phyloP scores from a whole-genome alignment of 352 stramenopile species.

The Phytophthora cactorum region DNA sequence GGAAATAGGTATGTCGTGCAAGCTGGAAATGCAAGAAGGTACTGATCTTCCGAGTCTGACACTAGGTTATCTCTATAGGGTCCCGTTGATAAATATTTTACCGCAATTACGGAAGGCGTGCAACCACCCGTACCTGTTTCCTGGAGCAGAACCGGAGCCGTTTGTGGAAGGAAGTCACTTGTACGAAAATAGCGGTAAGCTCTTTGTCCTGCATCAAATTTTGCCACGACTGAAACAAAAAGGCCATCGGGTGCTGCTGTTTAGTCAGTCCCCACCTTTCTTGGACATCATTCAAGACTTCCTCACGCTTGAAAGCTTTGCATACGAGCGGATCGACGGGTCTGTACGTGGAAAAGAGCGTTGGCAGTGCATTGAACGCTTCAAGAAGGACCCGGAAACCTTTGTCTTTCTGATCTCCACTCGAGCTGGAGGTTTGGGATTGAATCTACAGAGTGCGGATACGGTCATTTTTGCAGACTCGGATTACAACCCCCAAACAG shows the following conservation, averaged over 20 bases:
- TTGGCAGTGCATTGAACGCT: conserved; percentile 85
- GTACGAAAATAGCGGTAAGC: conserved; percentile 81
- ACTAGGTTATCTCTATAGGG: conserved; percentile 26
- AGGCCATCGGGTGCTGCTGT: conserved; percentile 89
- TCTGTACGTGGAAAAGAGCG: conserved; percentile 79
- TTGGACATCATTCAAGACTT: conserved; percentile 87
- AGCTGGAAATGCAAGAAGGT: background rate
- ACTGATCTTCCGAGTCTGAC: background rate
- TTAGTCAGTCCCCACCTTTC: conserved; percentile 77
- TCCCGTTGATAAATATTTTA: conserved; percentile 97
- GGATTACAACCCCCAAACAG: conserved; percentile 81
- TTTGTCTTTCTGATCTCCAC: conserved; percentile 90
- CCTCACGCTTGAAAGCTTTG: conserved; percentile 72
- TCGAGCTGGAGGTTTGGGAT: conserved; percentile 65
- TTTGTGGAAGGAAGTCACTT: conserved; percentile 77
- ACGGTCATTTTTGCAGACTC: conserved; percentile 84
- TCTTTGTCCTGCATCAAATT: conserved; percentile 87
- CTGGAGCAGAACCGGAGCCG: conserved; percentile 72
- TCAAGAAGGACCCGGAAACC: conserved; percentile 84
- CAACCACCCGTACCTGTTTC: conserved; percentile 94
- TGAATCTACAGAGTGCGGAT: conserved; percentile 85
- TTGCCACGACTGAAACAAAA: conserved; percentile 76
- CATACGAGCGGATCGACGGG: conserved; percentile 82
- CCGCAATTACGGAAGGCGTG: conserved; percentile 92
- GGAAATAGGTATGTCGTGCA: conserved; percentile 26